Conservation (phyloP, 257 asterid species). For the Mitragyna speciosa region DNA sequence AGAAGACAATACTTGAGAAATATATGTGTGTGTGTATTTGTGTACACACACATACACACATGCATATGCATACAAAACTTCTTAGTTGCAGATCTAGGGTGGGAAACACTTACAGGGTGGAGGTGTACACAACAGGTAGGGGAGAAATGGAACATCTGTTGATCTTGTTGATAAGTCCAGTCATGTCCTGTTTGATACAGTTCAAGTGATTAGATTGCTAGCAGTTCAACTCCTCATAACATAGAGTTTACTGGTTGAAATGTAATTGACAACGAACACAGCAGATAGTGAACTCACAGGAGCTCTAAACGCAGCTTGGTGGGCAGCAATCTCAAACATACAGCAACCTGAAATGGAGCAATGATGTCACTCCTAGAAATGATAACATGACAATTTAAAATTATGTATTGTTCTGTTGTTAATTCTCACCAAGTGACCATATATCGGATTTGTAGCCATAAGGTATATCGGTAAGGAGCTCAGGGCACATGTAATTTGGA, state of each 20-base stretch:
- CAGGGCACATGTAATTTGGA: conserved; percentile 96
- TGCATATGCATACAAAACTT: too few species aligned
- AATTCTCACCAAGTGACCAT: conserved; percentile 80
- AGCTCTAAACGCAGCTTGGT: conserved; percentile 84
- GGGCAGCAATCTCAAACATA: conserved; percentile 96
- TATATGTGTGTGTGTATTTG: too few species aligned
- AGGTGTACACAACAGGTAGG: conserved; percentile 81
- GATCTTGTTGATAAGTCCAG: conserved; percentile 90
- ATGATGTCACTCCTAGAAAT: background rate
- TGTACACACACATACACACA: too few species aligned
- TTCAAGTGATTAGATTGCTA: conserved; percentile 20
- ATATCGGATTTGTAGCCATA: conserved; percentile 95
- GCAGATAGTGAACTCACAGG: conserved; percentile 51
- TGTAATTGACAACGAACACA: background rate
- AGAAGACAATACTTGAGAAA: background rate
- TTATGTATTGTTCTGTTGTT: background rate
- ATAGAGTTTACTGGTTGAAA: background rate
- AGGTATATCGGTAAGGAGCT: conserved; percentile 80
- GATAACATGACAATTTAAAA: conserved; percentile 4
- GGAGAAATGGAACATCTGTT: conserved; percentile 83
- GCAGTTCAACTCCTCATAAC: background rate
- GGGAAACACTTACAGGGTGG: conserved; percentile 66
- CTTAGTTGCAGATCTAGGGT: background rate
- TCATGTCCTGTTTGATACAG: conserved; percentile 66
- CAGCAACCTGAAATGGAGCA: conserved; percentile 64